Base-by-base conservation (phyloP, 768 basidiomycete genomes). In the Exidia glandulosa region DNA sequence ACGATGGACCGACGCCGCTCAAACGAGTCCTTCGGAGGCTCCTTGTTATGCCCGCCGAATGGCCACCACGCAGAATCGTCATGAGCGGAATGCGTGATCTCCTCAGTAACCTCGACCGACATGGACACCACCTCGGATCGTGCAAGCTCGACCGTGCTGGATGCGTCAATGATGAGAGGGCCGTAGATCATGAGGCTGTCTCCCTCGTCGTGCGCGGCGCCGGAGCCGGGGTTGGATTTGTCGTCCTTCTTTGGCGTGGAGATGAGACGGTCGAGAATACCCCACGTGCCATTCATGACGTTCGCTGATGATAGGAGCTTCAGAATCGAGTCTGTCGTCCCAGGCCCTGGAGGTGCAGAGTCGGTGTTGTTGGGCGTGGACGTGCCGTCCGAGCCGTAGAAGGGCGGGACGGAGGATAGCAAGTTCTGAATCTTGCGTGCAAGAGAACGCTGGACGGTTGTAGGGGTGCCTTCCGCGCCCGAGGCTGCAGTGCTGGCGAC, bases 261-360 rank as follows among this genome's bases (percentile, higher is more conserved):
- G 33, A 63, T 45, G 74, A 76, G 61, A 67, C 72, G 69, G 58
- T 88, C 86, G 34, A 90, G 69, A 33, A 81, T 72, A 29, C 79
- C 75, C 79, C 84, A 87, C 25, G 75, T 74, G 10, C 85, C 81
- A 57, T 82, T 84, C 83, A 87, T 86, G n/a, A 82, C 69, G n/a
- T 76, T 72, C 60, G 85, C 77, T 1, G 83, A 81, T 14, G 81
- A 80, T 32, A 88, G 72, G 61, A 81, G 72, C 32, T 75, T 69
- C 48, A 82, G 72, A 33, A 82, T 13, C 59, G 58, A 29, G 64
- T 59, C 57, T 19, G 65, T 57, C 16, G 58, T 32, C 34, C 61
- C 59, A 12, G 62, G 59, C 25, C 63, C 60, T 4, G 45, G 37
- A 32, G 63, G 50, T 57, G 65, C 33, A 1, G 60, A 60, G 66